Conservation (phyloP, 2,329 filamentous ascomycete species). For the Fusarium chaquense region DNA sequence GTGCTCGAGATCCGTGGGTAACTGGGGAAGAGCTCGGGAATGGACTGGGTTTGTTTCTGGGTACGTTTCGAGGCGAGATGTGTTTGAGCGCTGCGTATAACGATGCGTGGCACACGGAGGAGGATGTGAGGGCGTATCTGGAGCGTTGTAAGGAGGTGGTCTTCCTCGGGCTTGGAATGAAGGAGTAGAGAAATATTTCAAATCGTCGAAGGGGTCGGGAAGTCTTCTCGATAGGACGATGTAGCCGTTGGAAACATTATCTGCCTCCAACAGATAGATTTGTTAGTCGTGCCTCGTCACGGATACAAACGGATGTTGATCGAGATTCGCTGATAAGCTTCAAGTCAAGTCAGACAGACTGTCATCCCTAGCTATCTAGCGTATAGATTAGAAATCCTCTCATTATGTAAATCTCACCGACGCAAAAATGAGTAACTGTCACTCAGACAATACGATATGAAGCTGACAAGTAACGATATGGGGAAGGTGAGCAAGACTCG, state of each 20-base stretch:
- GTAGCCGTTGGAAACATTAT: background rate
- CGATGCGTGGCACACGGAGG: conserved; percentile 55
- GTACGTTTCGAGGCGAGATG: conserved; percentile 53
- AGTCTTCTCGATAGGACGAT: background rate
- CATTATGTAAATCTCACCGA: background rate
- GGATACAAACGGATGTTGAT: background rate
- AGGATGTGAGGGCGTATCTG: conserved; percentile 40
- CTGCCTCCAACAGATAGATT: background rate
- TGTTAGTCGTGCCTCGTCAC: background rate
- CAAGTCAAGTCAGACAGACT: background rate
- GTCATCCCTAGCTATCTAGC: background rate
- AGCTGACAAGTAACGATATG: conserved; percentile 2
- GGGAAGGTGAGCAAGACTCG: background rate
- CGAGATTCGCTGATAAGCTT: background rate
- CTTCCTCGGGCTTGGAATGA: background rate
- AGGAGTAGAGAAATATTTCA: background rate
- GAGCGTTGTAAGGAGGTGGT: conserved; percentile 35
- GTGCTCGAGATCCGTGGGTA: conserved; percentile 56
- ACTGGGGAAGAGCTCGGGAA: conserved; percentile 59
- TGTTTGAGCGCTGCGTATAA: conserved; percentile 57
- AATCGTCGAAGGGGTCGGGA: too few relatives aligned
- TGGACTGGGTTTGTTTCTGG: conserved; percentile 55
- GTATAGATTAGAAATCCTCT: background rate
- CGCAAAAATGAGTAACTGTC: background rate
- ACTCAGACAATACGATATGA: background rate